Conservation (phyloP, 202 grass and related monocot genomes). For the Carex sylvatica region DNA sequence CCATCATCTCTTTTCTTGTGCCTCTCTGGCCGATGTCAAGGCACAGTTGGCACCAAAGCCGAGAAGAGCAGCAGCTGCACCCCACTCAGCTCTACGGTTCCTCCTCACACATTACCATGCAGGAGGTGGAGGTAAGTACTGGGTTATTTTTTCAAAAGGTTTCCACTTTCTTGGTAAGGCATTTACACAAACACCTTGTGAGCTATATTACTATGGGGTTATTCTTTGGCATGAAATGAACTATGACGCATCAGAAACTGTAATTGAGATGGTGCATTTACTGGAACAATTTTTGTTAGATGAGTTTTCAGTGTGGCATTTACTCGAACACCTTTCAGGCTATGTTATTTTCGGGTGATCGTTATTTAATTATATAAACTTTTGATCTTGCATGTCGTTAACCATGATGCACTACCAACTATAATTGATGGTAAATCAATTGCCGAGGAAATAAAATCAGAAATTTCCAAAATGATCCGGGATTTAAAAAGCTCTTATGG, state of each 20-base stretch:
- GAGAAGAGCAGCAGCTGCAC: constrained; percentile 33
- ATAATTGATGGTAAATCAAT: constrained; percentile 81
- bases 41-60: background rate
- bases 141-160: background rate
- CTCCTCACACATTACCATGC: no score
- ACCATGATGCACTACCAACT: constrained; percentile 23
- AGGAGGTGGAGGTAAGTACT: no score
- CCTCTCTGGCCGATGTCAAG: background rate
- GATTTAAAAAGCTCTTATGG: constrained; percentile 49
- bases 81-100: background rate
- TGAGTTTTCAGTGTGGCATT: no score
- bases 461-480: constrained; percentile 50
- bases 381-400: constrained; percentile 33
- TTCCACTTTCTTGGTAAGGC: background rate
- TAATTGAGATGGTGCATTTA: background rate
- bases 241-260: background rate
- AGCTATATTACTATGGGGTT: no score
- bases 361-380: constrained; percentile 15
- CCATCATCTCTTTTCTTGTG: background rate
- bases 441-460: constrained; percentile 69
- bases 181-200: background rate
- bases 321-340: background rate
- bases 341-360: background rate
- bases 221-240: background rate
- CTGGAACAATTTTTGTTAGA: background rate